Percentiles rank a stretch among this genome's conserved stretches.
Evolutionary conservation across 768 basidiomycete species (phyloP).

Genomic region (Termitomyces sp.): DNA sequence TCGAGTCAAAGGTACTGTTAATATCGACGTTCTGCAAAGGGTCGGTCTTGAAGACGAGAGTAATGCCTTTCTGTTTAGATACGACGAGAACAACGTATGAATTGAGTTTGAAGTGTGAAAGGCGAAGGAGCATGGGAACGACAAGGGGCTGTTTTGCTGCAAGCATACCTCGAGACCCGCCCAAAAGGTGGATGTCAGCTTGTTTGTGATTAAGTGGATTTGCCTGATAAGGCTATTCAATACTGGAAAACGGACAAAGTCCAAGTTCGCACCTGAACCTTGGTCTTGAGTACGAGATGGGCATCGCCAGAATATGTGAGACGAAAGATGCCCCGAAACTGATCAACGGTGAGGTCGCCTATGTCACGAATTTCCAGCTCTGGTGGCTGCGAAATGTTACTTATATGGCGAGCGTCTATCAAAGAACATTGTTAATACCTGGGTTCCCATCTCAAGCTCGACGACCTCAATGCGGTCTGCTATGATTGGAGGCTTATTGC

Average conservation of each 20-base stretch:
- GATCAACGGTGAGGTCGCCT: constrained; percentile 91
- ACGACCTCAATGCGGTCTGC: constrained; percentile 97
- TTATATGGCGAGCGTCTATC: constrained; percentile 1
- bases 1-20: constrained; percentile 95
- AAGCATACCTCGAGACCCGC: constrained; percentile 80
- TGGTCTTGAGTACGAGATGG: constrained; percentile 80
- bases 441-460: constrained; percentile 98
- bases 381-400: constrained; percentile 63
- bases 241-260: not conserved
- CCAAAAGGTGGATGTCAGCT: constrained; percentile 84
- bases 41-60: constrained; percentile 99
- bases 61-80: constrained; percentile 96
- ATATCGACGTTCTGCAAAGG: constrained; percentile 98
- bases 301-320: constrained; percentile 95
- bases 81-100: constrained; percentile 98
- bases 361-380: constrained; percentile 97
- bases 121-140: constrained; percentile 95
- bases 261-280: constrained; percentile 70
- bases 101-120: constrained; percentile 90
- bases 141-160: constrained; percentile 93
- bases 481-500: constrained; percentile 95
- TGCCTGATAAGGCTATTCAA: constrained; percentile 45
- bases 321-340: constrained; percentile 96
- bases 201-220: constrained; percentile 94
- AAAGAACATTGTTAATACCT: constrained; percentile 42